Conservation (phyloP, 2,329 filamentous ascomycete genomes). For the Orbilia javanica region DNA sequence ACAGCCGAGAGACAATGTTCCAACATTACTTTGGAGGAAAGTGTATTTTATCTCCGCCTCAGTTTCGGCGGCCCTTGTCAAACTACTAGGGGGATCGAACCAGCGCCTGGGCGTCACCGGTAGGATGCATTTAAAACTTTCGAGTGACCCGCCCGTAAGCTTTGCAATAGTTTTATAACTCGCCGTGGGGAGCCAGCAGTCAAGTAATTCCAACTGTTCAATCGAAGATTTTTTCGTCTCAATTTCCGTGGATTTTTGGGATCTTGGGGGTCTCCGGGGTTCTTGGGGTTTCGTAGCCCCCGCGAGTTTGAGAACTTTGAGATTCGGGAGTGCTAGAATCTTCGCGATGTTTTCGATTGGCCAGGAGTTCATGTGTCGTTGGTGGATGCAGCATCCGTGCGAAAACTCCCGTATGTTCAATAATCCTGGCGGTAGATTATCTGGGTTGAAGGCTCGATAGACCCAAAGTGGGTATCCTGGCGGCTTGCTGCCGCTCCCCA, state of each 20-base stretch:
- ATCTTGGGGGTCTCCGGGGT: too few relatives aligned
- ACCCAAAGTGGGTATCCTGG: not conserved
- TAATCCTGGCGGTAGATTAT: not conserved
- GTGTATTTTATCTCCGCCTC: not conserved
- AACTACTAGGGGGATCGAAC: too few relatives aligned
- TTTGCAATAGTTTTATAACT: not conserved
- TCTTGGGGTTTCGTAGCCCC: too few relatives aligned
- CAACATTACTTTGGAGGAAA: not conserved
- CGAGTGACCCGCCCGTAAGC: not conserved
- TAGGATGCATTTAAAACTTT: not conserved
- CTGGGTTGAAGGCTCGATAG: not conserved
- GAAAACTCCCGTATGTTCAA: not conserved
- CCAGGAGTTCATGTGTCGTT: not conserved
- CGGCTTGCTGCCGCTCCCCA: not conserved
- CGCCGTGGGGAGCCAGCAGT: not conserved
- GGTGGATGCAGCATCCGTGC: not conserved
- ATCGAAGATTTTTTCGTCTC: not conserved
- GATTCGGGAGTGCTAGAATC: not conserved
- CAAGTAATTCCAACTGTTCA: not conserved
- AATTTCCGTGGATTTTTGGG: too few relatives aligned
- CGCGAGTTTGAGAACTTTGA: not conserved
- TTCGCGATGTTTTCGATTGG: not conserved
- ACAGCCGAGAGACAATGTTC: not conserved
- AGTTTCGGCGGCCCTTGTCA: not conserved
- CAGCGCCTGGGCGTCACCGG: not conserved